These are phyloP conservation scores for Theobroma grandiflorum DNA, from an alignment of 441 rosid genomes.

Conservation along the genomic window DNA sequence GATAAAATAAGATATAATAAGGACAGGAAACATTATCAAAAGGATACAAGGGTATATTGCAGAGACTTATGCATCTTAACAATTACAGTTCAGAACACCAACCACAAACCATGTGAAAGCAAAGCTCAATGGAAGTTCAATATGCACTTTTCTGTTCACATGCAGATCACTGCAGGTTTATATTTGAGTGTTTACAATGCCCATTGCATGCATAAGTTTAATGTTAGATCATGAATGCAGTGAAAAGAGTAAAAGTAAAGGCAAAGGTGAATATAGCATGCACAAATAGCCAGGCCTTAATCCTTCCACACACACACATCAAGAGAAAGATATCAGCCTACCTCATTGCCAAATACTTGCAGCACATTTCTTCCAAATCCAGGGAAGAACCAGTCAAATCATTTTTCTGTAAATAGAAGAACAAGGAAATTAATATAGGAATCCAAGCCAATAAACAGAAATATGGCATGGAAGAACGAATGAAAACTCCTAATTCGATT, in stretches of 20 bases:
- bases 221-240: background rate
- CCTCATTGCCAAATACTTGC: constrained; percentile 61
- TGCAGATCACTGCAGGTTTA: background rate
- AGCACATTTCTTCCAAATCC: constrained; percentile 67
- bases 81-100: background rate
- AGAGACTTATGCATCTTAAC: background rate
- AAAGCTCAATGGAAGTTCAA: background rate
- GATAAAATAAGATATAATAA: background rate
- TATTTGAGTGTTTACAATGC: background rate
- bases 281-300: background rate
- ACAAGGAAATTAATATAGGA: constrained; percentile 5
- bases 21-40: background rate
- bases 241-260: background rate
- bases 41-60: background rate
- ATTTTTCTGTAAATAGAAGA: constrained; percentile 54
- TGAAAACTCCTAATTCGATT: background rate
- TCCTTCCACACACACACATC: background rate
- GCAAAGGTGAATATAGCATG: background rate
- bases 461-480: background rate
- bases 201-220: background rate
- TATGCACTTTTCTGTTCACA: background rate
- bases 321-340: constrained; percentile 28
- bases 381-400: constrained; percentile 41
- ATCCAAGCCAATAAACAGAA: background rate
- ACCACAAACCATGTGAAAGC: background rate